Conservation (phyloP, 257 asterid genomes). For the Scutellaria minor region DNA sequence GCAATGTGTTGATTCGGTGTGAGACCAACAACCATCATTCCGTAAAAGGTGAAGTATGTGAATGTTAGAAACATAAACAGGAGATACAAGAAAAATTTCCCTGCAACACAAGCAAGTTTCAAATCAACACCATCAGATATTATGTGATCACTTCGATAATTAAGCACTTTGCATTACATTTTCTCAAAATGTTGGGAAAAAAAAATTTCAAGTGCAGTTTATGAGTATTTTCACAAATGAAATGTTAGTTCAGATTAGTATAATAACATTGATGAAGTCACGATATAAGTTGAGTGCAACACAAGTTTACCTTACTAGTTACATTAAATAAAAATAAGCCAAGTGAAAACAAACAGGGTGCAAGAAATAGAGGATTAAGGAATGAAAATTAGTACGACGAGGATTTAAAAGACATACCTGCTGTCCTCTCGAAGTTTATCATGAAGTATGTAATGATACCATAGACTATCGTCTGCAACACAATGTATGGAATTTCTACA, state of each 20-base stretch:
- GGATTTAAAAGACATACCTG: conserved; percentile 46
- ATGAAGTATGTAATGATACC: conserved; percentile 80
- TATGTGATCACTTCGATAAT: not conserved
- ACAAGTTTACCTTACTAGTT: too few species aligned
- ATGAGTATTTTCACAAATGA: too few species aligned
- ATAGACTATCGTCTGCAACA: conserved; percentile 65
- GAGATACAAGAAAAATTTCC: conserved; percentile 47
- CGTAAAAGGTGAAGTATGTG: conserved; percentile 58
- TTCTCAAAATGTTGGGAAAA: not conserved
- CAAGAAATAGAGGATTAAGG: too few species aligned
- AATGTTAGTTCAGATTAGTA: too few species aligned
- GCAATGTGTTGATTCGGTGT: conserved; percentile 57
- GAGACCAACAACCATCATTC: conserved; percentile 64
- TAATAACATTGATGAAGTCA: too few species aligned
- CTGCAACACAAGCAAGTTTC: conserved; percentile 34
- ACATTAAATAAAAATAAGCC: too few species aligned
- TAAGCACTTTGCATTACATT: not conserved
- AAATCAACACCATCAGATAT: not conserved
- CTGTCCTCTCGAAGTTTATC: conserved; percentile 82
- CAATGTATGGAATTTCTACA: conserved; percentile 81
- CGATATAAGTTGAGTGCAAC: too few species aligned
- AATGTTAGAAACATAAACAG: conserved; percentile 56
- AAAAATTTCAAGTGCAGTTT: too few species aligned
- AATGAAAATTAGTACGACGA: not conserved
- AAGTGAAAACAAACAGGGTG: not conserved